Evolutionary conservation across 2,329 filamentous ascomycete species (phyloP), one percentile per base, ranked within the genome.

Genomic region (Penicillium sp.): DNA sequence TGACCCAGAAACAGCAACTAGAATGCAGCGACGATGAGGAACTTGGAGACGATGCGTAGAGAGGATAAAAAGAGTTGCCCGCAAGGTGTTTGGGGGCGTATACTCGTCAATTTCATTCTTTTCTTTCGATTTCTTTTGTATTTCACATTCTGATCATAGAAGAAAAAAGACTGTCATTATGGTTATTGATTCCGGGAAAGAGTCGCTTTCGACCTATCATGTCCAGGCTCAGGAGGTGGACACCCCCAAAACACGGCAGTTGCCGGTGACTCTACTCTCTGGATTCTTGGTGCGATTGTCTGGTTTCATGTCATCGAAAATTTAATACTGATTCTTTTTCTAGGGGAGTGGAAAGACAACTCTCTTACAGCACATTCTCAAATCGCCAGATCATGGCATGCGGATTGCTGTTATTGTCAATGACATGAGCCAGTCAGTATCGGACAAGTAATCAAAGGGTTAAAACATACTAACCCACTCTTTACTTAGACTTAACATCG

Each of bases 351-450:
- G 88, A 1, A 91, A 91, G 69, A 90, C 88, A 0, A 90, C 88
- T 0, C 79, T 91, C 0, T 79, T 91, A 0, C 83, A 89, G 58
- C 84, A 90, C 58, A 88, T 91, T 50, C 81, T 91, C 5, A 83
- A 83, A 35, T 86, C 84, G 0, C 72, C 75, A 1, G 80, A 88
- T 4, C 88, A 91, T 71, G 86, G 87, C 1, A 78, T 90, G 9
- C 81, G 83, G 1, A 89, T 91, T 56, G 88, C 87, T 0, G 84
- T 91, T 14, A 88, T 91, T 23, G 88, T 91, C 37, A 91, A 91
- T 62, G 88, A 91, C 58, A 89, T 91, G 74, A 84, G 84, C 59
- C 80, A 81, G 81, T 83, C 50, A 63, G 79, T 72, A n/a, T 16
- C 14, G 9, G 0, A 19, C 13, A 33, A 4, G 9, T 3, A 2